A percentile compares a stretch with the other conserved stretches of the same genome.
These are phyloP conservation scores for Extremus antarcticus DNA, from an alignment of 495 filamentous ascomycete genomes.

Conservation along the genomic window DNA sequence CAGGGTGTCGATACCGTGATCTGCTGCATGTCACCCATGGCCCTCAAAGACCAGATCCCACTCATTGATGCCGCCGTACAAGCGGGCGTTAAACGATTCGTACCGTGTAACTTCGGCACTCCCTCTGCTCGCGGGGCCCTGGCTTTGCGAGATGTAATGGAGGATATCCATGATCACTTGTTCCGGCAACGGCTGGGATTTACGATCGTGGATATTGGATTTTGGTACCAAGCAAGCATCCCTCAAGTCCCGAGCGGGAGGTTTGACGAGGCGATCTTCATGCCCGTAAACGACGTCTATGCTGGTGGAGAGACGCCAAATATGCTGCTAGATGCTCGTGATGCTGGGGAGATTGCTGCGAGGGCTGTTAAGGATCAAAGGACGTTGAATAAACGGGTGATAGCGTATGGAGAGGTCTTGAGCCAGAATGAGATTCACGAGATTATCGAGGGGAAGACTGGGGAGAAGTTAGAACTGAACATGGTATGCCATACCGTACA, in stretches of 20 bases:
- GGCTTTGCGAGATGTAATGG: neutral
- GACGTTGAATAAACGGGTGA: conserved; percentile 47
- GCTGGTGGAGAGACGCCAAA: conserved; percentile 41
- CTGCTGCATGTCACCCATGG: conserved; percentile 38
- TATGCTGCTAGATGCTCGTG: conserved; percentile 41
- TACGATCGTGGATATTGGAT: conserved; percentile 52
- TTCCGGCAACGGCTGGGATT: conserved; percentile 43
- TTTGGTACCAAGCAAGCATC: conserved; percentile 45
- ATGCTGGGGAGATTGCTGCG: conserved; percentile 47
- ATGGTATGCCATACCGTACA: too few species aligned
- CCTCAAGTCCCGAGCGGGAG: conserved; percentile 42
- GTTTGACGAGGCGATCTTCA: conserved; percentile 41
- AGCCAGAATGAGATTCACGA: conserved; percentile 41
- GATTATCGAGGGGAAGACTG: conserved; percentile 40
- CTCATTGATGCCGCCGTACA: conserved; percentile 46
- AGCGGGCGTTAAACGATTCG: conserved; percentile 46
- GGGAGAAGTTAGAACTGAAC: conserved; percentile 43
- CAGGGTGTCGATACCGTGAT: conserved; percentile 43
- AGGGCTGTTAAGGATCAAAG: conserved; percentile 43
- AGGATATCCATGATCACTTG: conserved; percentile 42
- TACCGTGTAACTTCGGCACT: conserved; percentile 46
- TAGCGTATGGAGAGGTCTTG: conserved; percentile 41
- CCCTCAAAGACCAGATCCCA: conserved; percentile 41
- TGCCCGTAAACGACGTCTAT: conserved; percentile 37
- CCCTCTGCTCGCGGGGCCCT: conserved; percentile 28